Evolutionary conservation across 2,329 filamentous ascomycete species (phyloP), one percentile per base, ranked within the genome.

Genomic region (Penicillium sp.): DNA sequence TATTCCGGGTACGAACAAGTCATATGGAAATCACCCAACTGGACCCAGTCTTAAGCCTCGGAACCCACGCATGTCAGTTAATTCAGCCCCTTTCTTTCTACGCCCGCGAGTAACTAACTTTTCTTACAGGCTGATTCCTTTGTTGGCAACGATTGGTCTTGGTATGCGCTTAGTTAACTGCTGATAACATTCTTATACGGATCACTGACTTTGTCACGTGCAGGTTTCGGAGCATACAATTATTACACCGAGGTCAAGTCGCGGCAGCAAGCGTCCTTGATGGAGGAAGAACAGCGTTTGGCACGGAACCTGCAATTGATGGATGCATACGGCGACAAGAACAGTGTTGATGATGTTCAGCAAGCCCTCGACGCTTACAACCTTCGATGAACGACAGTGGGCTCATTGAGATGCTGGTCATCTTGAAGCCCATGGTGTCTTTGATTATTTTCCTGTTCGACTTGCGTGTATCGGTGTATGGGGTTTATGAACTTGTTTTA

Each of bases 301-400:
- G 66, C 68, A 22, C 66, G 60, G 43, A 73, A 74, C 46, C 62
- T 62, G 39, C 59, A 66, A 4, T 54, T 76, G n/a, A 71, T 75
- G 67, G 72, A 76, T 30, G 72, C 74, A 2, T 77, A 76, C 46
- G 74, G 74, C 11, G 70, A 71, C 44, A 71, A 74, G 53, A 67
- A 65, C 11, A 74, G 67, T 38, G 49, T 76, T 39, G 61, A 69
- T 19, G 72, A 76, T 58, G 56, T 77, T n/a, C 64, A 75, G 54
- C 64, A 71, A 31, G 74, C 74, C 13, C 62, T 76, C 59, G 64
- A 74, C 29, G 62, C 71, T 25, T 77, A 76, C 39, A 69, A 72
- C 50, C 61, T 71, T 5, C 68, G 69, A 56, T 75, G 36, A 61
- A 30, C 4, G 16, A 14, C 9, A 18, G 33, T 12, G 8, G 13